Evolutionary conservation across 169 alveolate species (phyloP).

Genomic region (Cryptosporidium sp.): DNA sequence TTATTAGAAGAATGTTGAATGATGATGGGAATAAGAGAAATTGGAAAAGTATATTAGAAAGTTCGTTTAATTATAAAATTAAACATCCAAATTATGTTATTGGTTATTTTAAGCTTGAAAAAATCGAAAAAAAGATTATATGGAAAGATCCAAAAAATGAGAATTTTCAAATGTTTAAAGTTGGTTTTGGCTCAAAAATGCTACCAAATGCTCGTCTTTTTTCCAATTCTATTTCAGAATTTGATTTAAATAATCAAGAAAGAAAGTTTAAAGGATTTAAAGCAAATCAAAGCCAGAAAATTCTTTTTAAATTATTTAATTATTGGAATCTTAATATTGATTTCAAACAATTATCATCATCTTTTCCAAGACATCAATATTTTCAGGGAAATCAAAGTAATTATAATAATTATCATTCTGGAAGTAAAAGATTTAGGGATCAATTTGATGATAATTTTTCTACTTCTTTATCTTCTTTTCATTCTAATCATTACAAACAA

Average conservation of each 20-base stretch:
- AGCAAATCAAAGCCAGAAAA: slow-evolving; percentile 33
- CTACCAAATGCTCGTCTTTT: slow-evolving; percentile 33
- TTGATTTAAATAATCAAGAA: slow-evolving; percentile 35
- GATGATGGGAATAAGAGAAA: not conserved
- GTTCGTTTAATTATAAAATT: slow-evolving; percentile 32
- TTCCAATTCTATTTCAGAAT: not conserved
- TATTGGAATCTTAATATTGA: slow-evolving; percentile 19
- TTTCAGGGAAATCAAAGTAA: too few relatives aligned
- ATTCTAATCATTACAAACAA: not conserved
- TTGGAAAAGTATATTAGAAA: slow-evolving; percentile 38
- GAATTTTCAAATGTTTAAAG: not conserved
- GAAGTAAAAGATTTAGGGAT: not conserved
- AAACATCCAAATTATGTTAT: slow-evolving; percentile 10
- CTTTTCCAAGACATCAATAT: too few relatives aligned
- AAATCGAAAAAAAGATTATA: not conserved
- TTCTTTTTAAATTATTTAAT: slow-evolving; percentile 31
- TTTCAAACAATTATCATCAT: not conserved
- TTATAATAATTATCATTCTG: too few relatives aligned
- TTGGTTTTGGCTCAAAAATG: slow-evolving; percentile 59
- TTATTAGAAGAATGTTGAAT: slow-evolving; percentile 12
- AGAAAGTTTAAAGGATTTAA: slow-evolving; percentile 58
- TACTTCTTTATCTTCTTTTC: not conserved
- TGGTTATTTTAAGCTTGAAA: slow-evolving; percentile 10
- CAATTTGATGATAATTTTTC: not conserved
- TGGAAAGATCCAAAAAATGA: not conserved